A percentile compares a stretch with the other conserved stretches of the same genome.
These are phyloP conservation scores for Sclerotinia minor DNA, from an alignment of 2,329 filamentous ascomycete genomes.

Conservation along the genomic window DNA sequence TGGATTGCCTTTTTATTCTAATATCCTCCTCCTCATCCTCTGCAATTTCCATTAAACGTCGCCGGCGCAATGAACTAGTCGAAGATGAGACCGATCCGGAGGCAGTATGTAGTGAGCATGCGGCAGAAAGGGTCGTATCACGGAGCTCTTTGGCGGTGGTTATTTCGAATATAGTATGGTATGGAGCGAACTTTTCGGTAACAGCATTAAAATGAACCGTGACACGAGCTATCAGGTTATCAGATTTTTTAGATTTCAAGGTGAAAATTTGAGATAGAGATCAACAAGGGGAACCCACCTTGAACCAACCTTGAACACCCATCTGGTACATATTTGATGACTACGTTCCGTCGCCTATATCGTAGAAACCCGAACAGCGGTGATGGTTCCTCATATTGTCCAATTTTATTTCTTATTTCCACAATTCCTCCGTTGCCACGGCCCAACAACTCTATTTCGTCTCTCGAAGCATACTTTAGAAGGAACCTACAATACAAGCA, in stretches of 20 bases:
- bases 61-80: constrained; percentile 72
- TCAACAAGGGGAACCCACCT: constrained; percentile 58
- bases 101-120: constrained; percentile 85
- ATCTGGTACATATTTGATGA: constrained; percentile 91
- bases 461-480: constrained; percentile 84
- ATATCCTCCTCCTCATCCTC: constrained; percentile 74
- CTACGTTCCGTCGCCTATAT: constrained; percentile 84
- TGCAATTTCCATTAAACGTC: constrained; percentile 86
- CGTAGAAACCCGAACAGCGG: constrained; percentile 90
- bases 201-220: constrained; percentile 69
- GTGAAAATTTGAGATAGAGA: constrained; percentile 32
- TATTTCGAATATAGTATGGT: constrained; percentile 83
- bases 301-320: constrained; percentile 87
- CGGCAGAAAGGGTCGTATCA: constrained; percentile 83
- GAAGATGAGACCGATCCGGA: constrained; percentile 84
- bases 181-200: constrained; percentile 74
- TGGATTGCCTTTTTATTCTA: constrained; percentile 59
- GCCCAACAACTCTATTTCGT: constrained; percentile 78
- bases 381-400: constrained; percentile 77
- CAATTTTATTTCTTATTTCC: constrained; percentile 77
- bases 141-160: constrained; percentile 73
- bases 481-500: constrained; percentile 70
- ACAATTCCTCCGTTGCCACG: constrained; percentile 78
- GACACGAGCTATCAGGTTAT: constrained; percentile 66
- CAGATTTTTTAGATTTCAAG: constrained; percentile 32